Evolutionary conservation across 495 filamentous ascomycete genomes (phyloP).

Genomic region (Talaromyces wortmannii): DNA sequence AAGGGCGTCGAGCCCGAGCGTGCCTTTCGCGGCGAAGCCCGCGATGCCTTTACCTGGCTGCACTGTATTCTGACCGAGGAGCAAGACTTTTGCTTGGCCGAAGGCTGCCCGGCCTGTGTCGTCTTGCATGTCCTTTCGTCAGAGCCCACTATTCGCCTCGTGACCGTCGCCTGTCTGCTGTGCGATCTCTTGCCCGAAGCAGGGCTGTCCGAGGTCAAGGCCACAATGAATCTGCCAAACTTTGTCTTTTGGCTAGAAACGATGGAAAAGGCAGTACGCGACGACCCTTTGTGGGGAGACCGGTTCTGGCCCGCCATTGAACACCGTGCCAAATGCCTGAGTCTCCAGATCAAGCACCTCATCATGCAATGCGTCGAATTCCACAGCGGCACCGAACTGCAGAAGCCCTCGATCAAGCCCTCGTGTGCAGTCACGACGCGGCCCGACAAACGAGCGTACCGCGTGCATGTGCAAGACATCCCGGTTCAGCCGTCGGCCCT

Average conservation of each 20-base stretch:
- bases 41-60: slow-evolving; percentile 54
- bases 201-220: slow-evolving; percentile 11
- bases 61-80: slow-evolving; percentile 53
- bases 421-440: slow-evolving; percentile 12
- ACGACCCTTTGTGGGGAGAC: slow-evolving; percentile 52
- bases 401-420: slow-evolving; percentile 12
- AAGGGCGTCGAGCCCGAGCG: slow-evolving; percentile 48
- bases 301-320: slow-evolving; percentile 49
- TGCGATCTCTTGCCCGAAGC: slow-evolving; percentile 29
- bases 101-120: slow-evolving; percentile 52
- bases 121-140: slow-evolving; percentile 47
- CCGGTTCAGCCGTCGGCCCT: slow-evolving; percentile 10
- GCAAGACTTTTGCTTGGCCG: slow-evolving; percentile 50
- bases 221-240: slow-evolving; percentile 19
- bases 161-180: slow-evolving; percentile 47
- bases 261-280: slow-evolving; percentile 42
- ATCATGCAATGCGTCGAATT: slow-evolving; percentile 47
- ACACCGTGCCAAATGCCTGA: slow-evolving; percentile 41
- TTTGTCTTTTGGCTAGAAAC: slow-evolving; percentile 51
- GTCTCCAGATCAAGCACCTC: slow-evolving; percentile 46
- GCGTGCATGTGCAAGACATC: slow-evolving; percentile 10
- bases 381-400: slow-evolving; percentile 18
- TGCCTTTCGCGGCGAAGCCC: slow-evolving; percentile 51
- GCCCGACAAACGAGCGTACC: slow-evolving; percentile 9
- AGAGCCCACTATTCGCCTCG: slow-evolving; percentile 52